Evolutionary conservation across 106 monocot species (phyloP), one percentile per base, ranked within the genome.

Genomic region (Allium cepa): DNA sequence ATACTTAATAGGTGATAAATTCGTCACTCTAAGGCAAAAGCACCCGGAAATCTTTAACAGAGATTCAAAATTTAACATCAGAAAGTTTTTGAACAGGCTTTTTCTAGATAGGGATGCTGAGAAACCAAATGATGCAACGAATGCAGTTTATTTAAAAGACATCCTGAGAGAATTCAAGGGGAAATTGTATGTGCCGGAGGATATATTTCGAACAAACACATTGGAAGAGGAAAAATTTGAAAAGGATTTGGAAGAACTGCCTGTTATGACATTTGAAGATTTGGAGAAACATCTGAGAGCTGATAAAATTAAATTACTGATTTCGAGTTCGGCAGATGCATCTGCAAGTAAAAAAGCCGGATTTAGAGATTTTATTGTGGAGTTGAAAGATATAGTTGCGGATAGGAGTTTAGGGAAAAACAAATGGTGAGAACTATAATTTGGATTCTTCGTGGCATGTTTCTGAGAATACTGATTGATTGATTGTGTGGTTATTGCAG

Each of bases 181-280:
- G 47, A 46, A 80, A 49, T 82, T 92, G 10, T 92, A 92, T 50
- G 92, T 92, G 36, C 92, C 92, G 0, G 92, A 88, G 69, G 87
- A 84, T 75, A 82, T 92, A 27, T 82, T 92, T 58, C 69, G 45
- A 59, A 69, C 61, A 51, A 78, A 68, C 9, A 66, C 88, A 57
- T 87, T 84, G 7, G 91, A 92, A 51, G 92, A 88, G 69, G 92
- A 82, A 69, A 80, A 78, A 60, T 92, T 92, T 52, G 85, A 85
- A 49, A 80, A 73, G 78, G 52, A 78, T 51, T 48, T 88, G 62
- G 46, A 62, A 69, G 80, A 78, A 66, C 82, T 92, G 26, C 92
- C 92, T 1, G 51, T 76, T 60, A 76, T 92, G 87, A 71, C 53
- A 17, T 73, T 78, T 13, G 87, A 92, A 64, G 92, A 92, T 63